These are phyloP conservation scores for Ilyonectria mors-panacis DNA, from an alignment of 2,329 filamentous ascomycete species.

Conservation along the genomic window DNA sequence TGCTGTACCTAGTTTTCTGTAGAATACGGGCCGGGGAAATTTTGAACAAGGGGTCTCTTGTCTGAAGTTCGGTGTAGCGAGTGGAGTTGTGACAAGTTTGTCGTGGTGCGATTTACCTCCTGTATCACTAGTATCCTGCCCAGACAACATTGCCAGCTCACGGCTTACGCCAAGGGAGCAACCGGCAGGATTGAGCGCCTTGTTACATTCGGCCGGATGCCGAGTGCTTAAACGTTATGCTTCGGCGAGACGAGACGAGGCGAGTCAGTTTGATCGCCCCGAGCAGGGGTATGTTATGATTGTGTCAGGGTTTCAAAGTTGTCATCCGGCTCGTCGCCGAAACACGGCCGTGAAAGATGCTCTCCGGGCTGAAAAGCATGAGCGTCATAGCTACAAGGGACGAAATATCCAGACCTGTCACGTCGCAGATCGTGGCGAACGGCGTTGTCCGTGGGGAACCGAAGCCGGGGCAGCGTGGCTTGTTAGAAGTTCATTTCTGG, in stretches of 20 bases:
- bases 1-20: conserved; percentile 31
- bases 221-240: background rate
- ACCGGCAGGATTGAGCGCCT: background rate
- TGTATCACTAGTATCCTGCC: background rate
- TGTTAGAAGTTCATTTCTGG: background rate
- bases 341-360: background rate
- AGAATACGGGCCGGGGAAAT: conserved; percentile 26
- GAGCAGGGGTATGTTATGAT: background rate
- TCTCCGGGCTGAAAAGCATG: background rate
- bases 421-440: background rate
- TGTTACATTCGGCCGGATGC: background rate
- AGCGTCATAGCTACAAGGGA: too few relatives aligned
- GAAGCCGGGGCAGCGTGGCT: background rate
- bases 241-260: background rate
- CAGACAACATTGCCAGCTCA: background rate
- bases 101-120: background rate
- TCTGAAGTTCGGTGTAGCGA: background rate
- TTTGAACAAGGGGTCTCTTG: conserved; percentile 21
- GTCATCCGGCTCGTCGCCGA: conserved; percentile 1
- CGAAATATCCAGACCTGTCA: background rate
- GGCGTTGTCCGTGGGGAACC: background rate
- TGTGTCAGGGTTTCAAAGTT: background rate
- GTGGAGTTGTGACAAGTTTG: background rate
- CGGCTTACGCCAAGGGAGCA: background rate
- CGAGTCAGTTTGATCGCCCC: conserved; percentile 1